Percentiles rank a stretch among this genome's conserved stretches.
Evolutionary conservation across 2,329 filamentous ascomycete species (phyloP).

Genomic region (Fusarium beomiforme): DNA sequence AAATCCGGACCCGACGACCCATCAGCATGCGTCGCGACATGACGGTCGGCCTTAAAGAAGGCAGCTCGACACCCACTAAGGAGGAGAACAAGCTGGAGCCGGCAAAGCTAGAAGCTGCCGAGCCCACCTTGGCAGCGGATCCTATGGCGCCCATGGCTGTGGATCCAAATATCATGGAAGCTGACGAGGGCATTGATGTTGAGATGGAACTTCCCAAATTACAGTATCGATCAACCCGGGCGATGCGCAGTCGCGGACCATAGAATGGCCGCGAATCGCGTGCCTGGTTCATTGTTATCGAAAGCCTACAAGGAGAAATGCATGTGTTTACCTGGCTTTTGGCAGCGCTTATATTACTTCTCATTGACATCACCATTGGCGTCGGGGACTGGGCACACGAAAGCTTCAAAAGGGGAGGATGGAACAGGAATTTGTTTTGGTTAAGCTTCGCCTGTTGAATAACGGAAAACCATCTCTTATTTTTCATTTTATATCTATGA

Average conservation of each 20-base stretch:
- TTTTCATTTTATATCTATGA: slow-evolving; percentile 31
- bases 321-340: not conserved
- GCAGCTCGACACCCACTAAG: slow-evolving; percentile 34
- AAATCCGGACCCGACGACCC: slow-evolving; percentile 61
- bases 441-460: not conserved
- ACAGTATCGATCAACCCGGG: slow-evolving; percentile 55
- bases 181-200: slow-evolving; percentile 56
- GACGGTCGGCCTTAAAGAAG: slow-evolving; percentile 44
- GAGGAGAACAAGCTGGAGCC: slow-evolving; percentile 41
- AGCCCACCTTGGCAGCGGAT: slow-evolving; percentile 23
- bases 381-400: slow-evolving; percentile 26
- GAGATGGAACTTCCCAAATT: slow-evolving; percentile 52
- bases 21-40: slow-evolving; percentile 63
- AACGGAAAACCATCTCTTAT: not conserved
- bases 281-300: slow-evolving; percentile 34
- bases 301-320: slow-evolving; percentile 13
- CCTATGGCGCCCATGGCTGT: slow-evolving; percentile 45
- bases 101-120: slow-evolving; percentile 39
- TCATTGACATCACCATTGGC: slow-evolving; percentile 32
- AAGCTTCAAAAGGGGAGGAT: not conserved
- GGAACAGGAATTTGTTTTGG: not conserved
- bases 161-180: slow-evolving; percentile 48
- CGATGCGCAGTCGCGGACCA: slow-evolving; percentile 48
- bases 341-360: slow-evolving; percentile 19
- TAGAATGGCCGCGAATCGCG: slow-evolving; percentile 39